Conservation (phyloP, 2,329 filamentous ascomycete species). For the Conoideocrella luteorostrata region DNA sequence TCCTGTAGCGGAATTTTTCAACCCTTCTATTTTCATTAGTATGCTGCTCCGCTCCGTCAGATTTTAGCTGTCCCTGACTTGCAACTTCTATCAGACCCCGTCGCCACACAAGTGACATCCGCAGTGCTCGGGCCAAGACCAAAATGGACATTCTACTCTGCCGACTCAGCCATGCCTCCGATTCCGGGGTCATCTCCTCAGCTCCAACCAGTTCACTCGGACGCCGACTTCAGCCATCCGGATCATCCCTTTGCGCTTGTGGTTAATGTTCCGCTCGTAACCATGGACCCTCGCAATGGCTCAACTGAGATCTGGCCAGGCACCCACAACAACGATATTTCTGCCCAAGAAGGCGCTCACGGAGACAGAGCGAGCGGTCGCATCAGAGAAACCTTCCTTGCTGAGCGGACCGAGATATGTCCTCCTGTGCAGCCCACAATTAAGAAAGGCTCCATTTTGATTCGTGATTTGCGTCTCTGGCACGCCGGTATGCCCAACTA, state of each 20-base stretch:
- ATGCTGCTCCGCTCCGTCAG: too few species aligned
- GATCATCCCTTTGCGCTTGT: conserved; percentile 48
- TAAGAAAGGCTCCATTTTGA: conserved; percentile 47
- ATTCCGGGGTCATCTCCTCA: conserved; percentile 28
- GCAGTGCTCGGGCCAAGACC: conserved; percentile 48
- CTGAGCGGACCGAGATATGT: conserved; percentile 24
- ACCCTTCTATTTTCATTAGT: conserved; percentile 48
- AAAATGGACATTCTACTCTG: conserved; percentile 52
- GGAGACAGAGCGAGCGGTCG: conserved; percentile 46
- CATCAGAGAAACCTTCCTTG: conserved; percentile 36
- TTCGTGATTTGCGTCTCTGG: conserved; percentile 57
- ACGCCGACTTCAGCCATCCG: conserved; percentile 53
- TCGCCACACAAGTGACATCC: conserved; percentile 50
- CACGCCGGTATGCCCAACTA: conserved; percentile 58
- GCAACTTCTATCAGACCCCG: conserved; percentile 45
- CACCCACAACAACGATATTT: conserved; percentile 36
- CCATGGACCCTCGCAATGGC: conserved; percentile 45
- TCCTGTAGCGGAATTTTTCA: conserved; percentile 41
- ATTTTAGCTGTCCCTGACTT: too few species aligned
- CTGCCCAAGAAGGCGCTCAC: conserved; percentile 41
- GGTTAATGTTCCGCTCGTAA: conserved; percentile 46
- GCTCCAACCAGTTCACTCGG: conserved; percentile 51
- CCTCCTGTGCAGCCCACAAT: conserved; percentile 45
- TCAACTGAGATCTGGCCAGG: conserved; percentile 55
- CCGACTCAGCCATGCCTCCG: conserved; percentile 52